Base-by-base conservation (phyloP, 2,329 filamentous ascomycete genomes). In the Periconia macrospinosa region DNA sequence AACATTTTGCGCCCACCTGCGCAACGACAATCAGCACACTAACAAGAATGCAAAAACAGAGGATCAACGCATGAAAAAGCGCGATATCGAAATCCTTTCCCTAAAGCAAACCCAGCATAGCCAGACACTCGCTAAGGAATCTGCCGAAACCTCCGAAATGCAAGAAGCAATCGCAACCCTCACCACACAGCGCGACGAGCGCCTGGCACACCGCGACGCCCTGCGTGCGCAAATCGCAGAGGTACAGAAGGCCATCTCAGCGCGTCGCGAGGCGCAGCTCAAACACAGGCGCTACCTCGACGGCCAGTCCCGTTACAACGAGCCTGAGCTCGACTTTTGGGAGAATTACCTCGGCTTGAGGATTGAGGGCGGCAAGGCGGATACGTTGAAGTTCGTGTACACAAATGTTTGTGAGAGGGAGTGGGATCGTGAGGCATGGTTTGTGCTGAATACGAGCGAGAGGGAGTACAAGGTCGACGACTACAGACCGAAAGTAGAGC, bases 251-350 rank as follows among this genome's bases (percentile, higher is more conserved):
- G 83, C 86, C 50, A 91, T 93, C 59, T 86, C 89, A 50, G 79
- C 83, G 30, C 82, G 85, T 41, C 76, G 89, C 19, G 87, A 87
- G n/a, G 86, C 88, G 13, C 89, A 92, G 75, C 81, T 86, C 48
- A 84, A 84, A 58, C 86, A 90, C 70, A 86, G 89, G 45, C 83
- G 85, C 57, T 86, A 91, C 63, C 80, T 96, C 37, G 91, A 95
- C 65, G 84, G 88, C 1, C 93, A 97, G 76, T 85, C 89, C 50
- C 85, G 91, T 33, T 90, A 93, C 75, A 97, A 99, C 75, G 84
- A 90, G 42, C 94, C 94, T 0, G 94, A 99, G 78, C 82, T 99
- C 44, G 90, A 92, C 62, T 97, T 97, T 71, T 99, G 94, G 94
- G 90, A 96, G 72, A 89, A 88, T 50, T 94, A 93, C 70, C 79